Conservation (phyloP, 192 early-diverging fungal genomes). For the Dissophora globulifera region DNA sequence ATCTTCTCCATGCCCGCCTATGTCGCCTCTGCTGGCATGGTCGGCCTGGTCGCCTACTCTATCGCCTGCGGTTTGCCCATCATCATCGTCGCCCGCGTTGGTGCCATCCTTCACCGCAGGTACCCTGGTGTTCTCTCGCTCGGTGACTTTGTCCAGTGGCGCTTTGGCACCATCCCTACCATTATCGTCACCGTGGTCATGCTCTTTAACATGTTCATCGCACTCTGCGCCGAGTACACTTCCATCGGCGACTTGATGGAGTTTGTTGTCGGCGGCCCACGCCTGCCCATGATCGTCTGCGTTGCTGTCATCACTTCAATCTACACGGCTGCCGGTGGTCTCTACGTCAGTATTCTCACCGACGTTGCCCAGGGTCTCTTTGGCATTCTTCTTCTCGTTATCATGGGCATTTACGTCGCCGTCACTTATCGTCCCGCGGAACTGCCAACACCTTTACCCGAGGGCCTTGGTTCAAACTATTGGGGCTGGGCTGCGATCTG, state of each 20-base stretch:
- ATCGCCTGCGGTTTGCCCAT: constrained; percentile 70
- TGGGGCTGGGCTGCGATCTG: constrained; percentile 72
- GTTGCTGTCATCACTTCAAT: constrained; percentile 73
- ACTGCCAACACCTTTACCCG: constrained; percentile 59
- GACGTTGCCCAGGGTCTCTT: constrained; percentile 70
- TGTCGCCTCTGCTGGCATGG: constrained; percentile 70
- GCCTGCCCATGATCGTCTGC: constrained; percentile 65
- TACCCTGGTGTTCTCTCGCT: constrained; percentile 73
- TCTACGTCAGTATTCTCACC: constrained; percentile 73
- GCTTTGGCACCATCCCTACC: constrained; percentile 70
- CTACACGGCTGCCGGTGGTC: constrained; percentile 75
- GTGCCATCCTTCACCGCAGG: constrained; percentile 64
- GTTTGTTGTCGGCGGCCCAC: constrained; percentile 64
- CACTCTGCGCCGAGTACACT: constrained; percentile 73
- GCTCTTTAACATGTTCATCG: constrained; percentile 70
- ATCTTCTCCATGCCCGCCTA: constrained; percentile 74
- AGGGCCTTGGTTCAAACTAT: constrained; percentile 68
- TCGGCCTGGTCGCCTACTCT: constrained; percentile 73
- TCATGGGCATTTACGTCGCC: constrained; percentile 64
- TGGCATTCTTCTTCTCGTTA: constrained; percentile 62
- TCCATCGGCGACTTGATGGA: constrained; percentile 68
- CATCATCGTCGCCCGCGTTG: constrained; percentile 66
- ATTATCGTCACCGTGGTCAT: constrained; percentile 68
- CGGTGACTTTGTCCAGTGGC: constrained; percentile 70
- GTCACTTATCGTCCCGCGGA: constrained; percentile 63